Evolutionary conservation across 2,329 filamentous ascomycete species (phyloP), one percentile per base, ranked within the genome.

Genomic region (Apiospora malaysiana): DNA sequence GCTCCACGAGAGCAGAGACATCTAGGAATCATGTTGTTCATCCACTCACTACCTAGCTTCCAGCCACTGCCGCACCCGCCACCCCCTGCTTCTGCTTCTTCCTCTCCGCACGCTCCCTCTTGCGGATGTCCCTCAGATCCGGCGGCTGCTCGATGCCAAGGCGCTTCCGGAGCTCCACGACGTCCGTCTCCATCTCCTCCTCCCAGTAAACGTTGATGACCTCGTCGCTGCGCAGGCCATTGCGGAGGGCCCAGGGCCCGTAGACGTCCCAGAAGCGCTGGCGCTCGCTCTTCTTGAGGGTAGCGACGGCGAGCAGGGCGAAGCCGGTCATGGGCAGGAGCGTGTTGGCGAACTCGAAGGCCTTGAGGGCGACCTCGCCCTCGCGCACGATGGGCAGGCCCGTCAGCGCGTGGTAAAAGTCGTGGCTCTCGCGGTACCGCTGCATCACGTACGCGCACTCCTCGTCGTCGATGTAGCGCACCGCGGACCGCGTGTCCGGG

Each of bases 391-490:
- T 90, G 0, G 96, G 96, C 66, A 99, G 83, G 0, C 95, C 95
- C 0, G 95, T 97, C 69, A 99, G 86, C 0, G 96, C 95, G 81
- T 99, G 96, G 84, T 97, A 98, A 82, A 99, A 98, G 81, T 99
- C 96, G 81, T 99, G 96, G 75, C 93, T 97, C 83, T 99, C 96
- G 73, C 96, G 91, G 82, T 99, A 99, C 69, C 96, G 90, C 85
- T 98, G 96, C 93, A 99, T 97, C 23, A 98, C 96, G 84, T 98
- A 99, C 46, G 96, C 96, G 80, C 95, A 97, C 83, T 99, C 96
- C 76, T 93, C 91, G 79, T 98, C 92, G 81, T 98, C 95, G 73
- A 99, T 94, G 83, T 97, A 98, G 69, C 93, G 90, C 51, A 99
- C 96, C 1, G 82, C 81, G 51, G 92, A 86, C 65, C 96, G 90